phyloP scores from a whole-genome alignment of 2,329 filamentous ascomycete genomes.

The Scedosporium apiospermum region DNA sequence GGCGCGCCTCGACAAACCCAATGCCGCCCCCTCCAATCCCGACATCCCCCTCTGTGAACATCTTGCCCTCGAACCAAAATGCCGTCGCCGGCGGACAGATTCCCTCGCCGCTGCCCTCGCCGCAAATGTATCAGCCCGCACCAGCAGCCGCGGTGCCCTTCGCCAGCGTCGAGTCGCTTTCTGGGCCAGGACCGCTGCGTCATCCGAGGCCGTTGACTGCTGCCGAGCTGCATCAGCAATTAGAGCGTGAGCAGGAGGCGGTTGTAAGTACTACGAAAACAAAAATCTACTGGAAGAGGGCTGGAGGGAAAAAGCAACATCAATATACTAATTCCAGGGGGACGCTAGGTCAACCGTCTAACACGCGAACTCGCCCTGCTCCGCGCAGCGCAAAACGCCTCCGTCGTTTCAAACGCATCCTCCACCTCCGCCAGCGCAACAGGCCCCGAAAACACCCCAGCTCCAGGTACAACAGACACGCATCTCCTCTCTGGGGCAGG shows the following conservation, averaged over 20 bases:
- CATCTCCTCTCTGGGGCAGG: slow-evolving; percentile 47
- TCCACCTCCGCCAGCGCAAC: slow-evolving; percentile 48
- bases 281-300: no score
- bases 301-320: no score
- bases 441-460: slow-evolving; percentile 25
- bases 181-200: slow-evolving; percentile 63
- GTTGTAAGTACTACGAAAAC: slow-evolving; percentile 49
- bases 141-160: slow-evolving; percentile 18
- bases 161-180: slow-evolving; percentile 31
- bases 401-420: slow-evolving; percentile 56
- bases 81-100: slow-evolving; percentile 21
- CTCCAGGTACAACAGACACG: slow-evolving; percentile 36
- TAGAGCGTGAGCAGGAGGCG: slow-evolving; percentile 93
- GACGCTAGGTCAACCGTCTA: slow-evolving; percentile 71
- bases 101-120: slow-evolving; percentile 23
- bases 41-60: slow-evolving; percentile 37
- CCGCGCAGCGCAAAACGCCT: slow-evolving; percentile 60
- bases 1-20: slow-evolving; percentile 34
- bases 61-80: slow-evolving; percentile 47
- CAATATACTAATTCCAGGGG: no score
- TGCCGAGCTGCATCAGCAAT: slow-evolving; percentile 76
- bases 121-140: slow-evolving; percentile 19
- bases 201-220: slow-evolving; percentile 83
- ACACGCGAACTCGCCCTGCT: slow-evolving; percentile 80
- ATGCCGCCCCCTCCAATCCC: slow-evolving; percentile 29